Conservation (phyloP, 257 asterid genomes). For the Salvia splendens region DNA sequence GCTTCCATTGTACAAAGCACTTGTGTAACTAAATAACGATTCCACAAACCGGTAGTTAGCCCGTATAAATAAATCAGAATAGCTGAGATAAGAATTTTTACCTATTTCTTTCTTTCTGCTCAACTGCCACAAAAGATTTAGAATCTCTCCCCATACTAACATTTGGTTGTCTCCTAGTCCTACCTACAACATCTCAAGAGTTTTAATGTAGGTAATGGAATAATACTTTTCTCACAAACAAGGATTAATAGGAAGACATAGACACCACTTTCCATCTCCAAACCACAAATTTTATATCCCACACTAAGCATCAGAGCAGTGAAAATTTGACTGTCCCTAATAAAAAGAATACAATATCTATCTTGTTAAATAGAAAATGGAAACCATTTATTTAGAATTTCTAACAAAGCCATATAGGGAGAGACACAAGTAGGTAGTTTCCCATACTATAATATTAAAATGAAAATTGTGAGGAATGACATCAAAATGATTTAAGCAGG, state of each 20-base stretch:
- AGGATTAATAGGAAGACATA: too few species aligned
- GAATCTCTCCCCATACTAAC: constrained; percentile 35
- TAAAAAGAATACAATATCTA: too few species aligned
- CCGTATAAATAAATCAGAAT: not conserved
- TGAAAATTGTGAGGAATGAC: not conserved
- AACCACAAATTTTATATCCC: not conserved
- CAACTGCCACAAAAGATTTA: constrained; percentile 32
- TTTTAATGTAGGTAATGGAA: constrained; percentile 15
- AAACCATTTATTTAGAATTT: too few species aligned
- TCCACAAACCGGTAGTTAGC: constrained; percentile 26
- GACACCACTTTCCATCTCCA: too few species aligned
- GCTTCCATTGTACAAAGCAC: constrained; percentile 31
- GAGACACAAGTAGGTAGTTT: not conserved
- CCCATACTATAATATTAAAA: not conserved
- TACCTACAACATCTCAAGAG: constrained; percentile 38
- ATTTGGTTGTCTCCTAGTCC: constrained; percentile 28
- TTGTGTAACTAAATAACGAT: constrained; percentile 33
- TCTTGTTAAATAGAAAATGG: too few species aligned
- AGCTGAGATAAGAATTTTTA: constrained; percentile 24
- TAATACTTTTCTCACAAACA: not conserved
- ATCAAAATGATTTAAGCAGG: not conserved
- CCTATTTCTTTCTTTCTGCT: constrained; percentile 35
- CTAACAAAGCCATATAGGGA: not conserved
- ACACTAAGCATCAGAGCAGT: not conserved
- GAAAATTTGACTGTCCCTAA: too few species aligned